Evolutionary conservation across 148 eudicot species (phyloP), one percentile per base, ranked within the genome.

Genomic region (Nepenthes mirabilis): DNA sequence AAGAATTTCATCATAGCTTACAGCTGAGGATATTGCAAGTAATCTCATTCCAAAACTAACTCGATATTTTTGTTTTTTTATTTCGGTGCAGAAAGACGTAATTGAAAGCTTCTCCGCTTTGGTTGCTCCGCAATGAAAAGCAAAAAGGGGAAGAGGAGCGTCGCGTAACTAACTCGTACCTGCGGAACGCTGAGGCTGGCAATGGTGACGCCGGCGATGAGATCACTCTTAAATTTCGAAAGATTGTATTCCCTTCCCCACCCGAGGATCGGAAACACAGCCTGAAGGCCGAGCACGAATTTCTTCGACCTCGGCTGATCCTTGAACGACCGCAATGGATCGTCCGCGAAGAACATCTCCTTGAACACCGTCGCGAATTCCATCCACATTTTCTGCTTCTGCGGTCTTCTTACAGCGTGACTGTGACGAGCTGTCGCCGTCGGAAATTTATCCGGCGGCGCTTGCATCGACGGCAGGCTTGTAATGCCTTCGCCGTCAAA

Each of bases 121-220:
- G 8, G 6, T 40, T 40, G 45, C 1, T 40, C 45, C 45, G 6
- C 4, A 40, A 40, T 3, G 1, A 49, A 49, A 49, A 5, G n/a
- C 6, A 11, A 5, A 49, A 49, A 1, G 13, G 14, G 5, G 9
- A 14, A 6, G 1, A 10, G 37, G 8, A 40, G 23, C 23, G 23
- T 23, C 23, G 0, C 23, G 23, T 23, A 47, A 12, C 14, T 11
- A 14, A 50, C 37, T 59, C 69, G 23, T 23, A 90, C 95, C 93
- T 91, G 97, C 43, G 97, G 97, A 53, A 91, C 83, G 47, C 84
- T 76, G 32, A 90, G 97, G 68, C 93, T 85, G 0, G 95, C 97
- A 62, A 91, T 90, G 68, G 97, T 91, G 34, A 76, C 70, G n/a
- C 97, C 97, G 43, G 97, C 76, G 14, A 91, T 76, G 54, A 91